Evolutionary conservation across 2,329 filamentous ascomycete species (phyloP).

Genomic region (Graphilbum fragrans): DNA sequence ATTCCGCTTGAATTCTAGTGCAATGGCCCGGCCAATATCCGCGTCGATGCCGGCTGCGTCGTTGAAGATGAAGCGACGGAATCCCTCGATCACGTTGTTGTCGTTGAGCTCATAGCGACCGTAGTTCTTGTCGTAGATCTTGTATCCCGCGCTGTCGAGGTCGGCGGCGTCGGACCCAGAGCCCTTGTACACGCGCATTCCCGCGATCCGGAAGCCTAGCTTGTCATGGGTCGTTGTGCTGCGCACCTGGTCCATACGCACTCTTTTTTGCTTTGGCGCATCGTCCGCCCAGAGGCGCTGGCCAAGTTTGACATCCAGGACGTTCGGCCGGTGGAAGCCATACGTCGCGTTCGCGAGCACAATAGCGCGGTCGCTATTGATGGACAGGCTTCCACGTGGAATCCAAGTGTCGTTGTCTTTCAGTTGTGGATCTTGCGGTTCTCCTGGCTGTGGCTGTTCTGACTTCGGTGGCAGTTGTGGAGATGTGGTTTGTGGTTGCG

Average conservation of each 20-base stretch:
- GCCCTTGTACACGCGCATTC: constrained; percentile 52
- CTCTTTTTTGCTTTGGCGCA: constrained; percentile 45
- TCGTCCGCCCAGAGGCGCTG: constrained; percentile 74
- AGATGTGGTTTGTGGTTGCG: background rate
- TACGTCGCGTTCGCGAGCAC: constrained; percentile 75
- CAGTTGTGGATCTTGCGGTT: constrained; percentile 6
- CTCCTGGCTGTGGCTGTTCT: background rate
- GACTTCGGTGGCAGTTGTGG: background rate
- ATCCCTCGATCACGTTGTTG: constrained; percentile 40
- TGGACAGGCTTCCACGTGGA: constrained; percentile 41
- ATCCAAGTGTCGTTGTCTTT: constrained; percentile 26
- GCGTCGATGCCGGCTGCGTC: constrained; percentile 43
- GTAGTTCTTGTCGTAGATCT: constrained; percentile 51
- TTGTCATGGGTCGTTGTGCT: constrained; percentile 46
- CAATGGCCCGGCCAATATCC: constrained; percentile 43
- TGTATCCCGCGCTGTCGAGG: constrained; percentile 42
- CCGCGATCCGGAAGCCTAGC: constrained; percentile 51
- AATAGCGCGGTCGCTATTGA: constrained; percentile 68
- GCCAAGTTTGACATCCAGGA: constrained; percentile 88
- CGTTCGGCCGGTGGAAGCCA: constrained; percentile 75
- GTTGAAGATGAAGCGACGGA: constrained; percentile 48
- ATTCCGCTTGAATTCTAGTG: constrained; percentile 39
- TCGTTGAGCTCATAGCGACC: constrained; percentile 40
- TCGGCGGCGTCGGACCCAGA: constrained; percentile 28
- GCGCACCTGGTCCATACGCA: constrained; percentile 47